phyloP scores from a whole-genome alignment of 2,329 filamentous ascomycete genomes.

The Cladosporium sp. region DNA sequence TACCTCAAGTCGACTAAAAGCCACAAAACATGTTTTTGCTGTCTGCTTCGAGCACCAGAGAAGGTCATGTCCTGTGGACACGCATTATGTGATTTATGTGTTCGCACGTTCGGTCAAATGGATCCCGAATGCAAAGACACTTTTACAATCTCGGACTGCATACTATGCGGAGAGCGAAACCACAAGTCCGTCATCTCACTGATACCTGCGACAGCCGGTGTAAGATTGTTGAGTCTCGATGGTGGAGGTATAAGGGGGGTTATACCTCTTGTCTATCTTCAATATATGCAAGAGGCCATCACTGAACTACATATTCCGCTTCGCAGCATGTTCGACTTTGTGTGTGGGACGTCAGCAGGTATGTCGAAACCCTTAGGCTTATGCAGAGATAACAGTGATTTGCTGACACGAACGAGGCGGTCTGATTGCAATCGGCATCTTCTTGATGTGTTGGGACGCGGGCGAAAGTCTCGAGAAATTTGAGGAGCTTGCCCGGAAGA shows the following conservation, averaged over 20 bases:
- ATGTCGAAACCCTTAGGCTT: conserved; percentile 6
- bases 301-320: conserved; percentile 17
- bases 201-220: conserved; percentile 31
- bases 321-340: conserved; percentile 26
- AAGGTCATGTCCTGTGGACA: conserved; percentile 33
- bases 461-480: conserved; percentile 22
- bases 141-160: conserved; percentile 25
- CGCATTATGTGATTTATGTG: conserved; percentile 32
- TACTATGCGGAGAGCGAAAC: conserved; percentile 24
- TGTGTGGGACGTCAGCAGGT: conserved; percentile 28
- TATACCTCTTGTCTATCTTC: conserved; percentile 23
- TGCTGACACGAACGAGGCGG: conserved; percentile 21
- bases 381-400: not conserved
- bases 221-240: conserved; percentile 35
- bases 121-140: conserved; percentile 20
- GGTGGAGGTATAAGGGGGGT: conserved; percentile 29
- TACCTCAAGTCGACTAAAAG: conserved; percentile 17
- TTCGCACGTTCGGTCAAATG: conserved; percentile 26
- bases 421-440: conserved; percentile 26
- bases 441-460: conserved; percentile 25
- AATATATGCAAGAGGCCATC: conserved; percentile 18
- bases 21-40: conserved; percentile 29
- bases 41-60: conserved; percentile 26
- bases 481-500: conserved; percentile 22
- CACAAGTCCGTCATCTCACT: conserved; percentile 20